phyloP scores from a whole-genome alignment of 495 filamentous ascomycete species.

The Penicillium robsamsonii region DNA sequence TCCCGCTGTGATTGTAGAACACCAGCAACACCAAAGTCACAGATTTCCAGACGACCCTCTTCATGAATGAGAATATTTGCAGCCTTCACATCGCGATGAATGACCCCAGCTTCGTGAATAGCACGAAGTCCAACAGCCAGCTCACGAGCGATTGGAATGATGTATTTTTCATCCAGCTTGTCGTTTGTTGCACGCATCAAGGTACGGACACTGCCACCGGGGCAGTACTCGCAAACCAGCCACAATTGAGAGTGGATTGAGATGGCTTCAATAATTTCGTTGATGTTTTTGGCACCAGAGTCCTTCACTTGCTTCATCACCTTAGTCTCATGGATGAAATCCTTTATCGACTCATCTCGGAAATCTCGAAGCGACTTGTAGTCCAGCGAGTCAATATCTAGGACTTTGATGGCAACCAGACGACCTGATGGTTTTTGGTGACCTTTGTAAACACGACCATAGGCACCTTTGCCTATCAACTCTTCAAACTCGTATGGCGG shows the following conservation, averaged over 20 bases:
- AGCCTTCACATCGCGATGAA: constrained; percentile 94
- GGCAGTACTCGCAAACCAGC: constrained; percentile 95
- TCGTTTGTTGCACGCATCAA: constrained; percentile 67
- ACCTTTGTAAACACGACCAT: constrained; percentile 90
- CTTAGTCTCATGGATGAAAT: constrained; percentile 85
- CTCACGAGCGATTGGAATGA: constrained; percentile 85
- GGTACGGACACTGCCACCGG: constrained; percentile 91
- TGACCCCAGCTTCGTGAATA: constrained; percentile 87
- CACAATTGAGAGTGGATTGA: constrained; percentile 85
- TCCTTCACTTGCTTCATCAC: constrained; percentile 82
- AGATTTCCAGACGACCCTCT: constrained; percentile 81
- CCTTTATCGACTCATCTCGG: constrained; percentile 76
- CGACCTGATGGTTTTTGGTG: constrained; percentile 54
- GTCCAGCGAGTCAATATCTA: constrained; percentile 90
- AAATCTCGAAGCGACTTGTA: constrained; percentile 62
- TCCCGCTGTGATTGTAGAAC: constrained; percentile 77
- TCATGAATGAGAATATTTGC: constrained; percentile 91
- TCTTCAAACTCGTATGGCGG: constrained; percentile 79
- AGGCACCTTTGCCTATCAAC: constrained; percentile 92
- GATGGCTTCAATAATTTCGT: constrained; percentile 82
- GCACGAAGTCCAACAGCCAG: constrained; percentile 79
- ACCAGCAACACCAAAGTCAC: constrained; percentile 94
- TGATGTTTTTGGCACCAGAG: constrained; percentile 83
- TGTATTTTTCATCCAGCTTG: constrained; percentile 79
- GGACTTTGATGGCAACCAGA: constrained; percentile 89